phyloP scores from a whole-genome alignment of 441 rosid species.

The Melastoma candidum region DNA sequence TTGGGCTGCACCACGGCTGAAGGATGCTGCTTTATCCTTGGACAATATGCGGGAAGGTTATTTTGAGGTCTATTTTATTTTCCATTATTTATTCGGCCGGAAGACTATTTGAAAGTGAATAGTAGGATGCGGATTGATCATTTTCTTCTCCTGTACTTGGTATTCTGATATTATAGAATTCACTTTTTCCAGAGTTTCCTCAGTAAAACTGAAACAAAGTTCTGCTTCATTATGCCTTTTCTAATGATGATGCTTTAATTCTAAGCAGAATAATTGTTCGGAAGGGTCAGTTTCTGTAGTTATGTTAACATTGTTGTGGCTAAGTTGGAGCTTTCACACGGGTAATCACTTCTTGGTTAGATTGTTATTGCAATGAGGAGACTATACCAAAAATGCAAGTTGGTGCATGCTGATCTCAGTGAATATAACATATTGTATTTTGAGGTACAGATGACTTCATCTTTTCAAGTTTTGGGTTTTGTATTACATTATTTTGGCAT shows the following conservation, averaged over 20 bases:
- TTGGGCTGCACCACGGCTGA: conserved; percentile 97
- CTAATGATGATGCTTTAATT: too few relatives aligned
- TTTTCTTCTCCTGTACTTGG: too few relatives aligned
- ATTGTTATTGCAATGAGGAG: conserved; percentile 66
- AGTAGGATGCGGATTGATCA: too few relatives aligned
- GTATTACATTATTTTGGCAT: neutral
- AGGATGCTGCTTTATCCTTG: conserved; percentile 82
- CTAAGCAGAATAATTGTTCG: too few relatives aligned
- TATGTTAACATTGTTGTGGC: too few relatives aligned
- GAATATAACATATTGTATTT: conserved; percentile 88
- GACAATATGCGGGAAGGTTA: conserved; percentile 87
- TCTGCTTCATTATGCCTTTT: conserved; percentile 4
- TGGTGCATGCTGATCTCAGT: conserved; percentile 96
- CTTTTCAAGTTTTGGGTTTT: neutral
- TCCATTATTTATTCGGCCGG: neutral
- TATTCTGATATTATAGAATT: too few relatives aligned
- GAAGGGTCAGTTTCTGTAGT: too few relatives aligned
- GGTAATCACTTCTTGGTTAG: conserved; percentile 22
- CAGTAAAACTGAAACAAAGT: neutral
- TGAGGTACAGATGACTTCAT: conserved; percentile 43
- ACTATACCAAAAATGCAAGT: conserved; percentile 83
- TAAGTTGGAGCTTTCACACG: too few relatives aligned
- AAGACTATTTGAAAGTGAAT: too few relatives aligned
- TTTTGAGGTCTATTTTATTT: conserved; percentile 48
- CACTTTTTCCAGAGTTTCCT: too few relatives aligned